These are phyloP conservation scores for Fusarium haematococcum DNA, from an alignment of 2,329 filamentous ascomycete genomes.

Conservation along the genomic window DNA sequence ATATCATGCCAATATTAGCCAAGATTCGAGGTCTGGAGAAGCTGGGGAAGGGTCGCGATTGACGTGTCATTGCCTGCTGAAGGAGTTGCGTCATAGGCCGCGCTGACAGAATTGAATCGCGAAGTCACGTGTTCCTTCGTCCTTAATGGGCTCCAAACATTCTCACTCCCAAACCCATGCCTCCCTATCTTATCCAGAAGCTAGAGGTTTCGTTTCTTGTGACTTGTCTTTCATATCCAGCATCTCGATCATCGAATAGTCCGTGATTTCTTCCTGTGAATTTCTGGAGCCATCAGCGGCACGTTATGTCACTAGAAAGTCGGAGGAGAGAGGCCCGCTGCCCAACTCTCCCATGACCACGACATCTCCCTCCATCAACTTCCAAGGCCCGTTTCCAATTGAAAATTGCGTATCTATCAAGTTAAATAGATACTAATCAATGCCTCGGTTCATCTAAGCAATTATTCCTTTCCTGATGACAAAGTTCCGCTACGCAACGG, in stretches of 20 bases:
- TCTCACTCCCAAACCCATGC: background rate
- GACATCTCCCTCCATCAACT: background rate
- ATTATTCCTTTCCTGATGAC: background rate
- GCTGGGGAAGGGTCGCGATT: conserved; percentile 21
- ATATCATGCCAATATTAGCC: conserved; percentile 9
- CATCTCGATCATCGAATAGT: background rate
- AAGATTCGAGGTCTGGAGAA: background rate
- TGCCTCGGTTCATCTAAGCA: background rate
- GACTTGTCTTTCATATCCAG: background rate
- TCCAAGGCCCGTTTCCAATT: background rate
- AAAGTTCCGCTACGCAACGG: background rate
- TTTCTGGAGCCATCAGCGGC: background rate
- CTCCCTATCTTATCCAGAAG: background rate
- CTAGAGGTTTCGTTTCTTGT: background rate
- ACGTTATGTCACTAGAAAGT: background rate
- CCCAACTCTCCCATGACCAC: background rate
- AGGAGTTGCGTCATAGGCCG: conserved; percentile 44
- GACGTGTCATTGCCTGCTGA: conserved; percentile 25
- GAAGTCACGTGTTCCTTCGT: conserved; percentile 27
- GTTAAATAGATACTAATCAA: background rate
- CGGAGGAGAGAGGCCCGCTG: background rate
- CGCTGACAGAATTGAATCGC: conserved; percentile 15
- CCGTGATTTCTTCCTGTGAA: background rate
- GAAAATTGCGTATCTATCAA: background rate
- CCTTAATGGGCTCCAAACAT: background rate